These are phyloP conservation scores for Rubia tinctorum DNA, from an alignment of 305 asterid genomes.

Conservation along the genomic window DNA sequence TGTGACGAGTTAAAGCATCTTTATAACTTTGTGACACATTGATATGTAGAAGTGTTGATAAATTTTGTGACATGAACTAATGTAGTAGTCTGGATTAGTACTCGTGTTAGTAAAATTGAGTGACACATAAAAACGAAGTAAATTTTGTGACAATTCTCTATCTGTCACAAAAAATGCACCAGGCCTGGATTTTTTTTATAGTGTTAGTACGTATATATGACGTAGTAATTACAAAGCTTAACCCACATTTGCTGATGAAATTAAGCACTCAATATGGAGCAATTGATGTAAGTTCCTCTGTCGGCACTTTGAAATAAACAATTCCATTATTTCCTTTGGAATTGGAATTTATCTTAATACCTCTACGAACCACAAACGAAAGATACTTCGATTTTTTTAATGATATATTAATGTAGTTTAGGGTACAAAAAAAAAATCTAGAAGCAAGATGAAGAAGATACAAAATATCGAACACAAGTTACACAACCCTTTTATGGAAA, in stretches of 20 bases:
- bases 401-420: background rate
- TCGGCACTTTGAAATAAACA: slow-evolving; percentile 25
- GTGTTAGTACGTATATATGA: background rate
- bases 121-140: too few relatives aligned
- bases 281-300: slow-evolving; percentile 26
- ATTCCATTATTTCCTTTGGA: background rate
- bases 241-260: background rate
- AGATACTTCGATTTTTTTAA: background rate
- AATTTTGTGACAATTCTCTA: too few relatives aligned
- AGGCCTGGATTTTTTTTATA: too few relatives aligned
- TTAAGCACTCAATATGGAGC: slow-evolving; percentile 5
- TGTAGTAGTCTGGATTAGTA: too few relatives aligned
- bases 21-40: too few relatives aligned
- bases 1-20: too few relatives aligned
- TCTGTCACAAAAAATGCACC: too few relatives aligned
- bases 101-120: too few relatives aligned
- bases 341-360: background rate
- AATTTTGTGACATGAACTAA: too few relatives aligned
- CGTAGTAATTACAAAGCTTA: slow-evolving; percentile 1
- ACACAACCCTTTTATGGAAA: slow-evolving; percentile 20
- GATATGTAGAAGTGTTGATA: too few relatives aligned
- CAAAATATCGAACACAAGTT: background rate
- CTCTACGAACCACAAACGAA: background rate
- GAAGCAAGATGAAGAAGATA: background rate
- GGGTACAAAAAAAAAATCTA: background rate